Percentiles rank a stretch among this genome's conserved stretches.
Conservation (phyloP, 441 rosid genomes). For the Bocquillonia castaneifolia region DNA sequence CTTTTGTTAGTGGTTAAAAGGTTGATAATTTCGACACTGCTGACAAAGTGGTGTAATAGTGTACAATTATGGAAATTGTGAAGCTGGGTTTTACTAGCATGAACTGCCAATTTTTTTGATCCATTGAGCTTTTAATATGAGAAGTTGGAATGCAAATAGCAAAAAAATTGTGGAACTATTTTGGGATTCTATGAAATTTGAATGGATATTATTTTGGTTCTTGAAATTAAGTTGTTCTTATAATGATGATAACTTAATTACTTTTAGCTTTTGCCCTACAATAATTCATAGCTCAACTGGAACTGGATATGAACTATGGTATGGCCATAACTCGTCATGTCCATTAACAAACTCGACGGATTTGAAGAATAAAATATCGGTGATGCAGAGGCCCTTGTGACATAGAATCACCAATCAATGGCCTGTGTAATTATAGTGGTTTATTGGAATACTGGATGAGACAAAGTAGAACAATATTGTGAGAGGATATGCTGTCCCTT, state of each 20-base stretch:
- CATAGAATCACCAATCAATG: slow-evolving; percentile 3
- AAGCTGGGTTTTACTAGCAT: background rate
- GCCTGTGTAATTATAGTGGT: background rate
- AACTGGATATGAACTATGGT: background rate
- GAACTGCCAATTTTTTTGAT: background rate
- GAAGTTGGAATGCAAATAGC: background rate
- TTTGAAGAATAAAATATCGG: no score
- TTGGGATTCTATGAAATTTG: background rate
- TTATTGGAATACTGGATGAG: slow-evolving; percentile 1
- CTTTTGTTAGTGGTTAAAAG: no score
- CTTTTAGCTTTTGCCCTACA: background rate
- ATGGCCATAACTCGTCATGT: background rate
- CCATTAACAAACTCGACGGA: background rate
- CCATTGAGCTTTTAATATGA: background rate
- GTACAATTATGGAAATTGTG: no score
- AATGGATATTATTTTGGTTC: background rate
- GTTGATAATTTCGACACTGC: background rate
- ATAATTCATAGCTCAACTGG: background rate
- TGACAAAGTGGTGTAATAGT: background rate
- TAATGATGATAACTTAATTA: background rate
- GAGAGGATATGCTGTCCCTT: background rate
- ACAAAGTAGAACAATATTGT: background rate
- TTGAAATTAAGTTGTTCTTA: background rate
- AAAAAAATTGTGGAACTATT: background rate
- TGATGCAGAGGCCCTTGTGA: background rate